Evolutionary conservation across 2,329 filamentous ascomycete species (phyloP), one percentile per base, ranked within the genome.

Genomic region (Teratosphaeria pseudoeucalypti): DNA sequence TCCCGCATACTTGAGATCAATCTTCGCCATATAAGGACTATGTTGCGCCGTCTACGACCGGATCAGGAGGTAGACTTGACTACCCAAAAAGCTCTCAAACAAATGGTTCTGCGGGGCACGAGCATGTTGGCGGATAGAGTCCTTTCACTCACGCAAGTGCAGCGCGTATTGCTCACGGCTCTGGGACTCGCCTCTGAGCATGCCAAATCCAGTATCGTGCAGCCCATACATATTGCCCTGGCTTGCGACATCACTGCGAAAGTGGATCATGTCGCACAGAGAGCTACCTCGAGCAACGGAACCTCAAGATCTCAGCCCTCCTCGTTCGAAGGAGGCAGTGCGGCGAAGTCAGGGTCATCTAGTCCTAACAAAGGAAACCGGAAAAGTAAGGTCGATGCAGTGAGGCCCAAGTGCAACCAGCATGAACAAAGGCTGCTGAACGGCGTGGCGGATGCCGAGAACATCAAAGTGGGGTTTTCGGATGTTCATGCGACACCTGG

Each of bases 391-490:
- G 71, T 84, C 19, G 77, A 77, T 29, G 76, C 78, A 52, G 68
- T 83, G 60, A 80, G 77, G 62, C 79, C 79, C 67, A 84, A 79
- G 52, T 85, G 82, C 66, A 91, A 88, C 59, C 80, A 85, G 57
- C 86, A 96, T 64, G 94, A 97, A 73, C 89, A 90, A 72, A 87
- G 86, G 66, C 80, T 99, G 7, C 78, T 96, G 54, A 82, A 84
- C 3, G 91, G 92, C 10, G 86, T 97, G 2, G 85, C 96, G 39
- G 85, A 96, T 69, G 84, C 89, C 6, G 80, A 86, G 54, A 88
- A 88, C 67, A 90, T 99, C 64, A 85, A 85, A 62, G 95, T 89
- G 0, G 95, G 90, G 0, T 99, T 97, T 70, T 80, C 83, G 27
- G 89, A 96, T 71, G 88, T 99, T 23, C 90, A 95, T 67, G 90